These are phyloP conservation scores for Ceratobasidium sp. DNA, from an alignment of 1,284 basidiomycete genomes.

Conservation along the genomic window DNA sequence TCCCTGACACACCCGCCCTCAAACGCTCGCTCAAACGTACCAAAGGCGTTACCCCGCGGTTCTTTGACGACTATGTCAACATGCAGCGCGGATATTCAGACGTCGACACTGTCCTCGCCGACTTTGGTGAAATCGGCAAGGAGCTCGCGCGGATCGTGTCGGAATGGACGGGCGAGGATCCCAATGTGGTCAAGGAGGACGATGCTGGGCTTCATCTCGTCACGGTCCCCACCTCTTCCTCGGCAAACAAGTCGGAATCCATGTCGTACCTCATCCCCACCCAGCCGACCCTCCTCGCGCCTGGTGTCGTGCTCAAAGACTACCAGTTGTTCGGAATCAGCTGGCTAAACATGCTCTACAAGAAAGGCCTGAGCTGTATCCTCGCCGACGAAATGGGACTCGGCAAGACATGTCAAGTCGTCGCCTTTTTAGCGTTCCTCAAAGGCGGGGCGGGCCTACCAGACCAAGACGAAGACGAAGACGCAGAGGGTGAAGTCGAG, in stretches of 20 bases:
- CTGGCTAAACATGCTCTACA: conserved; percentile 92
- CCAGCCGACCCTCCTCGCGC: conserved; percentile 76
- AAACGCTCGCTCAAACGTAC: conserved; percentile 79
- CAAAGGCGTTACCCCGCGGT: conserved; percentile 83
- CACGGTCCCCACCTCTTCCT: conserved; percentile 13
- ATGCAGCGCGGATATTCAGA: conserved; percentile 90
- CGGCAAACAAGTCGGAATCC: conserved; percentile 40
- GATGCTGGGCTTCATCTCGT: conserved; percentile 49
- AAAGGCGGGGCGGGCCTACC: conserved; percentile 52
- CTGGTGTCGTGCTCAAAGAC: conserved; percentile 85
- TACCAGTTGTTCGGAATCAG: conserved; percentile 98
- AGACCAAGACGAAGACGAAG: conserved; percentile 3
- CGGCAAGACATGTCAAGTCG: conserved; percentile 98
- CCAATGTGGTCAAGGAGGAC: conserved; percentile 43
- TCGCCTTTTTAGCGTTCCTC: conserved; percentile 91
- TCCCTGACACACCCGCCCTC: conserved; percentile 77
- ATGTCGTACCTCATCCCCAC: conserved; percentile 68
- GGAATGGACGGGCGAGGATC: conserved; percentile 69
- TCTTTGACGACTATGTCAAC: conserved; percentile 89
- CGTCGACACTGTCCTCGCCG: conserved; percentile 87
- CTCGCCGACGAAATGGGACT: conserved; percentile 99
- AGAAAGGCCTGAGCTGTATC: conserved; percentile 86
- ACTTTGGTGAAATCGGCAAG: conserved; percentile 85
- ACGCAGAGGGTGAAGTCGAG: conserved; percentile 51
- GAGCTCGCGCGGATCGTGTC: conserved; percentile 69